Conservation (phyloP, 768 basidiomycete species). For the Phanerodontia chrysosporium region DNA sequence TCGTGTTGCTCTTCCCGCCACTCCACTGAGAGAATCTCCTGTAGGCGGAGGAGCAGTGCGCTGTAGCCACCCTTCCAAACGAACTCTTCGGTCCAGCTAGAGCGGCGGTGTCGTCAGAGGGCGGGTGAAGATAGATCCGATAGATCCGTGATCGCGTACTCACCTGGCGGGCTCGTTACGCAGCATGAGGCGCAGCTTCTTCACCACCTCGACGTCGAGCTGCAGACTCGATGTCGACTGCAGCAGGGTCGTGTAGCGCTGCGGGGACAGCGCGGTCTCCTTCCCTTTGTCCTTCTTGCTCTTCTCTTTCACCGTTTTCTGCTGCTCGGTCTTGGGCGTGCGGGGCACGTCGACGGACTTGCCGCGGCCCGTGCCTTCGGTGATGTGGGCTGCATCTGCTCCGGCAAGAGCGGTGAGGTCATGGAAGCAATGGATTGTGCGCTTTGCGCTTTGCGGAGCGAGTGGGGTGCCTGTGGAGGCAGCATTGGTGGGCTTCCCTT, state of each 20-base stretch:
- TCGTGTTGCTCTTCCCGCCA: slow-evolving; percentile 99
- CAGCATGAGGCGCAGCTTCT: slow-evolving; percentile 81
- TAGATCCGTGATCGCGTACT: slow-evolving; percentile 26
- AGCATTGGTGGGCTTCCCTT: slow-evolving; percentile 26
- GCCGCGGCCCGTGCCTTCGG: slow-evolving; percentile 16
- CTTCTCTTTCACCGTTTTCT: slow-evolving; percentile 44
- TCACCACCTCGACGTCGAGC: slow-evolving; percentile 83
- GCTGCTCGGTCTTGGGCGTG: slow-evolving; percentile 23
- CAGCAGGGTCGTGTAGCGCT: slow-evolving; percentile 64
- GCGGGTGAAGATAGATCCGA: neutral
- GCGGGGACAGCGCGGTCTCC: slow-evolving; percentile 41
- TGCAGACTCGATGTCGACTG: slow-evolving; percentile 61
- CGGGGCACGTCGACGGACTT: slow-evolving; percentile 2
- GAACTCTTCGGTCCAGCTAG: slow-evolving; percentile 89
- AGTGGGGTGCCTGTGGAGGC: slow-evolving; percentile 45
- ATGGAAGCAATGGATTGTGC: slow-evolving; percentile 56
- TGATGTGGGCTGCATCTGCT: neutral
- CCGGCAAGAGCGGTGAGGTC: neutral
- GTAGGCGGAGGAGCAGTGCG: slow-evolving; percentile 75
- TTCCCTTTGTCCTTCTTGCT: slow-evolving; percentile 36
- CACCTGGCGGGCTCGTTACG: slow-evolving; percentile 86
- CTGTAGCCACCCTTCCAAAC: slow-evolving; percentile 81
- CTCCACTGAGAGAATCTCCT: slow-evolving; percentile 91
- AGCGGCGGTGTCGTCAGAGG: neutral
- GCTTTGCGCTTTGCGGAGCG: slow-evolving; percentile 67